A percentile compares a stretch with the other conserved stretches of the same genome.
phyloP scores from a whole-genome alignment of 2,329 filamentous ascomycete species.

The Plectosphaerella plurivora region DNA sequence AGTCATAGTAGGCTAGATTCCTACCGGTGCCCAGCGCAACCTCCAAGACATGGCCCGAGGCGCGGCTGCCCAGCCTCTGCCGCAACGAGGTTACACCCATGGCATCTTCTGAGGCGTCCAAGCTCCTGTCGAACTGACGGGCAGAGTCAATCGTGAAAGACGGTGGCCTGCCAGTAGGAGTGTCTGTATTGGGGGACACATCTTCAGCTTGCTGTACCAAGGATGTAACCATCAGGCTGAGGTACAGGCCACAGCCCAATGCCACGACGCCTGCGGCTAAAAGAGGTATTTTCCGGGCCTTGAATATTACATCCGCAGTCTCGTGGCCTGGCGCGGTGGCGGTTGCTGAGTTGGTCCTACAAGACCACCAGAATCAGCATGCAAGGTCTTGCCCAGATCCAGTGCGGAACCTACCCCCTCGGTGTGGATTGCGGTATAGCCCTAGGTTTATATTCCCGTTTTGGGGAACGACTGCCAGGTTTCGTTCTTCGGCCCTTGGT shows the following conservation, averaged over 20 bases:
- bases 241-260: slow-evolving; percentile 8
- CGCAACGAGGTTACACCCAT: slow-evolving; percentile 52
- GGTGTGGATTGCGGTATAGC: too few relatives aligned
- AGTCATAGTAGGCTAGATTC: slow-evolving; percentile 56
- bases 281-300: slow-evolving; percentile 7
- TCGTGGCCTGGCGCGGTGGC: background rate
- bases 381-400: too few relatives aligned
- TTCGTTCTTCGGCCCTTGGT: too few relatives aligned
- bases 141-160: slow-evolving; percentile 43
- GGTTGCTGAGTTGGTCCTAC: too few relatives aligned
- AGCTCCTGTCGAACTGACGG: slow-evolving; percentile 52
- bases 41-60: slow-evolving; percentile 55
- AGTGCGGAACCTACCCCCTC: too few relatives aligned
- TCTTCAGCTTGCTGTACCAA: background rate
- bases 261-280: slow-evolving; percentile 8
- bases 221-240: slow-evolving; percentile 8
- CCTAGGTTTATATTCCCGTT: too few relatives aligned
- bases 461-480: too few relatives aligned
- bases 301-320: slow-evolving; percentile 10
- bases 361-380: too few relatives aligned
- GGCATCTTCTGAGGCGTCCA: slow-evolving; percentile 52
- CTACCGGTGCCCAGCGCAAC: slow-evolving; percentile 60
- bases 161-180: slow-evolving; percentile 44
- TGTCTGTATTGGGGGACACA: slow-evolving; percentile 23
- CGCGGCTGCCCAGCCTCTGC: slow-evolving; percentile 39